Evolutionary conservation across 140 eudicot species (phyloP).

Genomic region (Senecio squalidus): DNA sequence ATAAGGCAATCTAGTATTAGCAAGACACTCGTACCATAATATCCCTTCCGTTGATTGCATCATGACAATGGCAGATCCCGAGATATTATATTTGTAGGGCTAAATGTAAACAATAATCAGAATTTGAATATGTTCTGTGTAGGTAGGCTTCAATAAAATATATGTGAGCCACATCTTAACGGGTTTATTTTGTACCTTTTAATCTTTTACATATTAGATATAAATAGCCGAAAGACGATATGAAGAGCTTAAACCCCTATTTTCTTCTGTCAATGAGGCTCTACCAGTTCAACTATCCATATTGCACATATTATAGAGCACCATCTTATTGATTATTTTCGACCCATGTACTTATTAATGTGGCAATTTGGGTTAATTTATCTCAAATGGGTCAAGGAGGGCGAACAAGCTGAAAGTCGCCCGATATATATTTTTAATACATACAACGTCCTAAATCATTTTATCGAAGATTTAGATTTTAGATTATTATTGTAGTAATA

Average conservation of each 20-base stretch:
- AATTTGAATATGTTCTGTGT: background rate
- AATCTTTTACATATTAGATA: background rate
- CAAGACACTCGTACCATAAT: too few species aligned
- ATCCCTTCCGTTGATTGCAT: slow-evolving; percentile 13
- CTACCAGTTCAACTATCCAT: background rate
- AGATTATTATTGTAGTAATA: too few species aligned
- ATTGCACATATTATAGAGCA: background rate
- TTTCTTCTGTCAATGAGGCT: background rate
- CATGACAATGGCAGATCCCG: background rate
- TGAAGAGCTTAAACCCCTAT: background rate
- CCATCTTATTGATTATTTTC: background rate
- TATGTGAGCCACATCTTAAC: slow-evolving; percentile 1
- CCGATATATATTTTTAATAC: too few species aligned
- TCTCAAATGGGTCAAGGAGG: too few species aligned
- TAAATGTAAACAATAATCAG: background rate
- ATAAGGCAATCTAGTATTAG: background rate
- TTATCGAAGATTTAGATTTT: too few species aligned
- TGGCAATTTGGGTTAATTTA: too few species aligned
- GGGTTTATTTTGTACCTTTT: background rate
- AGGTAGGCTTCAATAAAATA: background rate
- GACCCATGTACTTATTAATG: too few species aligned
- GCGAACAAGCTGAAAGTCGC: too few species aligned
- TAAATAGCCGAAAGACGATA: background rate
- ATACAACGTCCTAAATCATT: too few species aligned
- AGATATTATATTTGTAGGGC: background rate